Percentiles rank a stretch among this genome's conserved stretches.
Conservation (phyloP, 1,139 yeast genomes). For the Hemisphaericaspora xylofermentans region DNA sequence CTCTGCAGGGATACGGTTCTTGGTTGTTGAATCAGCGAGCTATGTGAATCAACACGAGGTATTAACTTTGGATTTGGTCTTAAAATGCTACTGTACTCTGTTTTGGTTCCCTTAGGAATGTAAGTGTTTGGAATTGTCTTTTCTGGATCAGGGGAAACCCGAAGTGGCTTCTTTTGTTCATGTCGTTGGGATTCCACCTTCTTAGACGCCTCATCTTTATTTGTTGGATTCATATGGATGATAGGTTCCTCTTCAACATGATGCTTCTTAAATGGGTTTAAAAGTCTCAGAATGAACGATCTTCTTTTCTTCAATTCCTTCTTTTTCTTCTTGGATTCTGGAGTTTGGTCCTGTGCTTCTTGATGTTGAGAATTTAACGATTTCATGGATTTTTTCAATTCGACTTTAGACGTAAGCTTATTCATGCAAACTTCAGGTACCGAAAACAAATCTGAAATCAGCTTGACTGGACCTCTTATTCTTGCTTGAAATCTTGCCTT, state of each 20-base stretch:
- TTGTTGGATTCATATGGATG: too few species aligned
- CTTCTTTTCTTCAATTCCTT: constrained; percentile 3
- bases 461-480: constrained; percentile 1
- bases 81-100: constrained; percentile 18
- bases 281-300: constrained; percentile 4
- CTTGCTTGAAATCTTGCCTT: constrained; percentile 5
- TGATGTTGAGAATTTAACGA: background rate
- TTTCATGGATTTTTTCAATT: background rate
- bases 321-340: background rate
- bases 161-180: too few species aligned
- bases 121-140: constrained; percentile 9
- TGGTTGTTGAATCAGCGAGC: background rate
- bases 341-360: background rate
- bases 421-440: constrained; percentile 9
- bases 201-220: too few species aligned
- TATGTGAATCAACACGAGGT: constrained; percentile 5
- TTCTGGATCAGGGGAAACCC: background rate
- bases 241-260: background rate
- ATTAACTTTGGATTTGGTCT: constrained; percentile 19
- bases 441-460: constrained; percentile 7
- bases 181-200: too few species aligned
- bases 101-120: constrained; percentile 12
- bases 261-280: constrained; percentile 3
- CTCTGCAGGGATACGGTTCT: background rate
- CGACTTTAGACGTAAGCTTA: background rate